Evolutionary conservation across 176 grass and related monocot species (phyloP), one percentile per base, ranked within the genome.

Genomic region (Carex pumila): DNA sequence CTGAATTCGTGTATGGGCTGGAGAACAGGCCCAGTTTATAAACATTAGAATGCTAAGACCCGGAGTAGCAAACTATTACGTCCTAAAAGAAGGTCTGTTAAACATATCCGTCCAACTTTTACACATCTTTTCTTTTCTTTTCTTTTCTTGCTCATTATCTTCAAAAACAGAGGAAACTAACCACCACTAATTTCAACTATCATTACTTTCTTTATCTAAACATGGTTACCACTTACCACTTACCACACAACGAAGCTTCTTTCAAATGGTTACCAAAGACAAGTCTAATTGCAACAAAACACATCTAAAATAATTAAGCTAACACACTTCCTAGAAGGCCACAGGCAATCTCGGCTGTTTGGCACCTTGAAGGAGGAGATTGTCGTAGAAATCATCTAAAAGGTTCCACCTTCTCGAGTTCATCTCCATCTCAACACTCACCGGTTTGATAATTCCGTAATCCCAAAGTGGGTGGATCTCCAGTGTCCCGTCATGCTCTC

Each of bases 381-480:
- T 43, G 31, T 83, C 62, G 4, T 64, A 83, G 34, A 83, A 83
- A 83, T 83, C 62, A 14, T 83, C 80, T 12, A 83, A 32, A 54
- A 68, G 57, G 49, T 68, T 65, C 31, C 59, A 83, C 41, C 63
- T 83, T 66, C 19, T 68, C 6, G 61, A 83, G 39, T 83, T 62
- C 80, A 83, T 66, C 61, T 83, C 80, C 80, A 62, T 65, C 57
- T 83, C 80, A 3, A 83, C 47, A 5, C 43, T 17, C 18, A 50
- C 59, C 18, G 80, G 21, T 19, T 62, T 83, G 22, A 68, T 86
- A 21, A 94, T 86, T 56, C 92, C 89, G 65, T 98, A 93, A 84
- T 98, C 91, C 92, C 90, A 87, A 21, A 98, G 86, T 32, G 92
- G 92, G 64, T 93, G 91, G 66, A 88, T 91, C 92, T 98, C 95